These are phyloP conservation scores for Barbarea vulgaris DNA, from an alignment of 345 rosid genomes.

Conservation along the genomic window DNA sequence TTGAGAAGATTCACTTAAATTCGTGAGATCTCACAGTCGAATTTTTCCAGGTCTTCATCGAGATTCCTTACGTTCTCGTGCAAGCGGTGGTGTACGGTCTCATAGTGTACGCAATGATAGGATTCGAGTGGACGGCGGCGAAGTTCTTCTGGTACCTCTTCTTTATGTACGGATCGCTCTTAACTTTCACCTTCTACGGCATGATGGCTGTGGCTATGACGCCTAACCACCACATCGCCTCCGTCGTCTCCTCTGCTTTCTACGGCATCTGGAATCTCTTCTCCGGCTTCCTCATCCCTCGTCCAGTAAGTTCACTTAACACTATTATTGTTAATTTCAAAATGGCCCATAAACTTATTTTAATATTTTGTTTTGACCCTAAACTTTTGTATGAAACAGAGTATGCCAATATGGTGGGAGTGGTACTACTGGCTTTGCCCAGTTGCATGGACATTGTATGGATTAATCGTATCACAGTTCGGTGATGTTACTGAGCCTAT, in stretches of 20 bases:
- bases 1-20: background rate
- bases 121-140: slow-evolving; percentile 57
- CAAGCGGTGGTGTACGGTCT: slow-evolving; percentile 56
- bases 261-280: slow-evolving; percentile 62
- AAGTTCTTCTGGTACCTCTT: slow-evolving; percentile 71
- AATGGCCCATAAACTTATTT: background rate
- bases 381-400: slow-evolving; percentile 30
- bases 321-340: background rate
- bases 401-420: slow-evolving; percentile 54
- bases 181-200: slow-evolving; percentile 72
- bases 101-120: slow-evolving; percentile 65
- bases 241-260: slow-evolving; percentile 56
- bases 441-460: slow-evolving; percentile 53
- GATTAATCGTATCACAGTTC: slow-evolving; percentile 48
- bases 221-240: slow-evolving; percentile 62
- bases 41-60: slow-evolving; percentile 49
- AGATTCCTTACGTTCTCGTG: slow-evolving; percentile 56
- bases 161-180: slow-evolving; percentile 59
- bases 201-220: slow-evolving; percentile 75
- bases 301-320: slow-evolving; percentile 47
- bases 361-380: background rate
- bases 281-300: slow-evolving; percentile 66
- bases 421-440: slow-evolving; percentile 64
- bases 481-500: slow-evolving; percentile 47
- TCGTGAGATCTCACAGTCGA: background rate